Evolutionary conservation across 768 basidiomycete genomes (phyloP).

Genomic region (Pleurotus citrinopileatus): DNA sequence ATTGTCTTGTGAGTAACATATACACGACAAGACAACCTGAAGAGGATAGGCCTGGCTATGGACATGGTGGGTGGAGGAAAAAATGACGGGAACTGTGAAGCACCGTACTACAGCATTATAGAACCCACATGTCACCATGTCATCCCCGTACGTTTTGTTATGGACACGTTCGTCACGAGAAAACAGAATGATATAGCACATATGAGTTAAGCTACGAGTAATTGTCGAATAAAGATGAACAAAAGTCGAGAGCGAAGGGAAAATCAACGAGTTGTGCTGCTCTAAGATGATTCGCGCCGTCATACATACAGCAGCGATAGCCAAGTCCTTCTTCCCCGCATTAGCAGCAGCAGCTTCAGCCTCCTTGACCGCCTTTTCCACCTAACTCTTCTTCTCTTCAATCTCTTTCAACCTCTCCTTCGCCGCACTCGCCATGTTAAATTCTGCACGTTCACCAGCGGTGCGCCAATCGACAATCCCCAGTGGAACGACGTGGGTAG

Average conservation of each 20-base stretch:
- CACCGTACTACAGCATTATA: neutral
- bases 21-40: neutral
- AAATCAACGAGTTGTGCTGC: slow-evolving; percentile 7
- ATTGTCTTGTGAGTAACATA: neutral
- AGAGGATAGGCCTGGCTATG: neutral
- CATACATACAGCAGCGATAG: slow-evolving; percentile 35
- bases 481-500: slow-evolving; percentile 80
- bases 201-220: slow-evolving; percentile 4
- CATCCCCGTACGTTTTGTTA: too few species aligned
- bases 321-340: slow-evolving; percentile 61
- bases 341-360: slow-evolving; percentile 55
- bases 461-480: slow-evolving; percentile 58
- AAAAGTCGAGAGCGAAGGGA: neutral
- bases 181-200: slow-evolving; percentile 14
- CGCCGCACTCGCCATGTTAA: slow-evolving; percentile 41
- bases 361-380: slow-evolving; percentile 63
- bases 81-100: neutral
- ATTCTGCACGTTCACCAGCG: slow-evolving; percentile 68
- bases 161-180: too few species aligned
- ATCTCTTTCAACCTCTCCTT: slow-evolving; percentile 53
- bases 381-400: slow-evolving; percentile 60
- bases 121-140: neutral
- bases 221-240: slow-evolving; percentile 8
- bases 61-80: neutral
- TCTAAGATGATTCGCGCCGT: neutral